Percentiles rank a stretch among this genome's conserved stretches.
Evolutionary conservation across 495 filamentous ascomycete genomes (phyloP).

Genomic region (Stereocaulon alpinum): DNA sequence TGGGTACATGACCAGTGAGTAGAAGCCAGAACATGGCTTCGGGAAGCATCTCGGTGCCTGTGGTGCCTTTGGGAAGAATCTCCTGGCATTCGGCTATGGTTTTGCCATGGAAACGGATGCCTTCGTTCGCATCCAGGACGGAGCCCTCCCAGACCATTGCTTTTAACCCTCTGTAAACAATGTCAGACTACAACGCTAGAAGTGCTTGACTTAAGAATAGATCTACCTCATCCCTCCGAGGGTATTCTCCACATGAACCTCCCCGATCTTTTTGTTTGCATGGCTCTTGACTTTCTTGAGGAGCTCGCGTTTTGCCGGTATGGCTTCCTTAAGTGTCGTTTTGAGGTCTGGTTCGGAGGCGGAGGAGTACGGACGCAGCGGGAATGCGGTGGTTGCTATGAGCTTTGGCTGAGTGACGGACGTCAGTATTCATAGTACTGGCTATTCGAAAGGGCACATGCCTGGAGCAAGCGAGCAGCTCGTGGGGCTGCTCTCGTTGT

Average conservation of each 20-base stretch:
- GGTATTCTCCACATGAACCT: constrained; percentile 87
- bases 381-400: neutral
- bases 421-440: neutral
- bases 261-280: constrained; percentile 72
- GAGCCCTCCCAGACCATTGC: constrained; percentile 99
- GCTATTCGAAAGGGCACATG: neutral
- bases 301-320: constrained; percentile 86
- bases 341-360: constrained; percentile 81
- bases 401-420: neutral
- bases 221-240: constrained; percentile 83
- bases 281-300: constrained; percentile 84
- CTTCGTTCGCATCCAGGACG: constrained; percentile 91
- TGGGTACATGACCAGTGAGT: constrained; percentile 84
- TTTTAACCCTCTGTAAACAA: constrained; percentile 59
- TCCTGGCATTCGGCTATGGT: constrained; percentile 97
- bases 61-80: constrained; percentile 82
- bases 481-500: neutral
- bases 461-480: neutral
- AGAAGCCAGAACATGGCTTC: constrained; percentile 99
- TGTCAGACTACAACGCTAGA: constrained; percentile 8
- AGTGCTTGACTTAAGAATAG: neutral
- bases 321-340: constrained; percentile 64
- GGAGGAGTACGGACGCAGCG: constrained; percentile 48
- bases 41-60: constrained; percentile 96
- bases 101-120: constrained; percentile 94